Evolutionary conservation across 1,139 yeast species (phyloP).

Genomic region (Lodderomyces pseudojiufengensis): DNA sequence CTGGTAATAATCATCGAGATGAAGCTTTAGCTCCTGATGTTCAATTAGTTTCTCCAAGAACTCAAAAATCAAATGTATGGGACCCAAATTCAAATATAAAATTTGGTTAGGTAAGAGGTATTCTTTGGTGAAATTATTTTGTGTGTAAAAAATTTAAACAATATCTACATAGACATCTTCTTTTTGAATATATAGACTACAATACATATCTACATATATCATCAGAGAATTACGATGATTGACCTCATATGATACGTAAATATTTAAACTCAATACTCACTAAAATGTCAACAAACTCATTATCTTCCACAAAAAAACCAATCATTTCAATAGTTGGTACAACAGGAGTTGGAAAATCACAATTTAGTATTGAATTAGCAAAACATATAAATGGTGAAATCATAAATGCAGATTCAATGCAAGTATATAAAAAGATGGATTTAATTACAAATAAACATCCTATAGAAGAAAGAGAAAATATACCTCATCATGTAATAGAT

Average conservation of each 20-base stretch:
- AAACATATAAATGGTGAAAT: constrained; percentile 77
- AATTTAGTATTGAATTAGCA: constrained; percentile 79
- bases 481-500: constrained; percentile 84
- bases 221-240: too few relatives aligned
- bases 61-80: constrained; percentile 24
- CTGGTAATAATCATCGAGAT: neutral
- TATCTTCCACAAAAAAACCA: constrained; percentile 23
- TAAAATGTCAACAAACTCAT: too few relatives aligned
- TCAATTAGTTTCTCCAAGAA: constrained; percentile 11
- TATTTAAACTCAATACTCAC: too few relatives aligned
- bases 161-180: too few relatives aligned
- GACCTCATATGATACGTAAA: too few relatives aligned
- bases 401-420: constrained; percentile 97
- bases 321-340: constrained; percentile 84
- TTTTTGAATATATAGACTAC: too few relatives aligned
- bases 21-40: neutral
- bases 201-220: too few relatives aligned
- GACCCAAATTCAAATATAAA: constrained; percentile 30
- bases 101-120: too few relatives aligned
- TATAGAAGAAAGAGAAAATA: constrained; percentile 61
- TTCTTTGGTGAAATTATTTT: too few relatives aligned
- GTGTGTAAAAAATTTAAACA: too few relatives aligned
- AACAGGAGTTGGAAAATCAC: constrained; percentile 97
- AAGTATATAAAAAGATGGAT: constrained; percentile 71
- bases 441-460: constrained; percentile 94